Conservation (phyloP, 116 monocot species). For the Phalaenopsis hybrid region DNA sequence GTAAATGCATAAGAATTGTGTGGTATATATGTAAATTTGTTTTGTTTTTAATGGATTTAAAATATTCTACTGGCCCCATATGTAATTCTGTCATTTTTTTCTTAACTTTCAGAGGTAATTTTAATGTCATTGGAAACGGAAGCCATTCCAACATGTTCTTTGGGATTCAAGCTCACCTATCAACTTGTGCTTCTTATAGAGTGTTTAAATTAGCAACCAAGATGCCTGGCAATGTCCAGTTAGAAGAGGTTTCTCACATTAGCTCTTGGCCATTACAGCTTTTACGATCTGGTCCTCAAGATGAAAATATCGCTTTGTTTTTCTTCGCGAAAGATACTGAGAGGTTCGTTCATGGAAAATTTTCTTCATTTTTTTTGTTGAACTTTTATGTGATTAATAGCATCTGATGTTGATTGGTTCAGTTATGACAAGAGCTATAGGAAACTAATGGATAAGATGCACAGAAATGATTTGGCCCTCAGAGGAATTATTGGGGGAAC, state of each 20-base stretch:
- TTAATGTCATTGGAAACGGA: constrained; percentile 51
- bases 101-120: constrained; percentile 57
- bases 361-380: neutral
- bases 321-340: constrained; percentile 87
- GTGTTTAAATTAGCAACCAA: constrained; percentile 50
- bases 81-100: constrained; percentile 4
- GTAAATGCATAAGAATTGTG: too few species aligned
- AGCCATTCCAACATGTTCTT: constrained; percentile 27
- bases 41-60: neutral
- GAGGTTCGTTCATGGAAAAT: constrained; percentile 34
- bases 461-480: constrained; percentile 71
- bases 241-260: constrained; percentile 60
- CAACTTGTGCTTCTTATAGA: constrained; percentile 56
- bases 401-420: constrained; percentile 10
- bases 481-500: constrained; percentile 58
- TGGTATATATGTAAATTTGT: too few species aligned
- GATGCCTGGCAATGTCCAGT: constrained; percentile 48
- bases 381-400: neutral
- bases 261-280: constrained; percentile 65
- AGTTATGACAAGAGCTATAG: constrained; percentile 72
- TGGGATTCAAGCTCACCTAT: constrained; percentile 88
- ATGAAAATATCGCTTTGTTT: constrained; percentile 85
- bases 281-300: constrained; percentile 37
- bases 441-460: constrained; percentile 59
- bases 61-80: neutral